Conservation (phyloP, 2,329 filamentous ascomycete species). For the Cadophora malorum region DNA sequence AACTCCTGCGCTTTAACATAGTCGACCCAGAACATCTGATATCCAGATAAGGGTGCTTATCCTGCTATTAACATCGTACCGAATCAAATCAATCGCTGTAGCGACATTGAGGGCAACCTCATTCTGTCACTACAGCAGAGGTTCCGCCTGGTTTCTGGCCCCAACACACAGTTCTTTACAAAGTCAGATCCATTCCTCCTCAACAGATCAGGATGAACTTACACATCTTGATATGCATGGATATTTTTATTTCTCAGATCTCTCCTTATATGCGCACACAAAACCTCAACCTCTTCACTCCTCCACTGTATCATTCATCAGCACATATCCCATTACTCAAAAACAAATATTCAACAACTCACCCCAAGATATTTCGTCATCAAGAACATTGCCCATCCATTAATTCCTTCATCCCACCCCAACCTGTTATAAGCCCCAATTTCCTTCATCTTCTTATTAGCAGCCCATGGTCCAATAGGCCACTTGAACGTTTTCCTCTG, state of each 20-base stretch:
- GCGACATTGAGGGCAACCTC: not conserved
- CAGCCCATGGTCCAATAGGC: conserved; percentile 44
- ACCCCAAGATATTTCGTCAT: conserved; percentile 31
- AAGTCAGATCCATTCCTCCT: not conserved
- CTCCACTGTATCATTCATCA: conserved; percentile 27
- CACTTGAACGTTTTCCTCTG: conserved; percentile 36
- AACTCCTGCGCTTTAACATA: not conserved
- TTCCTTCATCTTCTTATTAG: conserved; percentile 39
- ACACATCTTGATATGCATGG: conserved; percentile 33
- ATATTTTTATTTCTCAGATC: conserved; percentile 24
- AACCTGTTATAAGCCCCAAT: conserved; percentile 32
- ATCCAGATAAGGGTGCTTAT: not conserved
- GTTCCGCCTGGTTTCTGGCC: conserved; percentile 13
- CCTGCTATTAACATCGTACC: not conserved
- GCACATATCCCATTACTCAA: not conserved
- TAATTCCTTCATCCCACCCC: conserved; percentile 27
- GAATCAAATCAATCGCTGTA: not conserved
- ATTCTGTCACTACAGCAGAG: not conserved
- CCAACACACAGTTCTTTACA: conserved; percentile 12
- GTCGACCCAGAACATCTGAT: not conserved
- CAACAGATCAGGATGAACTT: not conserved
- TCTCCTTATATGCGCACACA: conserved; percentile 26
- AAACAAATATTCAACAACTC: not conserved
- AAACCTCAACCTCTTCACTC: conserved; percentile 27
- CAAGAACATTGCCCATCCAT: conserved; percentile 29